phyloP scores from a whole-genome alignment of 148 eudicot species.

The Diospyros kaki region DNA sequence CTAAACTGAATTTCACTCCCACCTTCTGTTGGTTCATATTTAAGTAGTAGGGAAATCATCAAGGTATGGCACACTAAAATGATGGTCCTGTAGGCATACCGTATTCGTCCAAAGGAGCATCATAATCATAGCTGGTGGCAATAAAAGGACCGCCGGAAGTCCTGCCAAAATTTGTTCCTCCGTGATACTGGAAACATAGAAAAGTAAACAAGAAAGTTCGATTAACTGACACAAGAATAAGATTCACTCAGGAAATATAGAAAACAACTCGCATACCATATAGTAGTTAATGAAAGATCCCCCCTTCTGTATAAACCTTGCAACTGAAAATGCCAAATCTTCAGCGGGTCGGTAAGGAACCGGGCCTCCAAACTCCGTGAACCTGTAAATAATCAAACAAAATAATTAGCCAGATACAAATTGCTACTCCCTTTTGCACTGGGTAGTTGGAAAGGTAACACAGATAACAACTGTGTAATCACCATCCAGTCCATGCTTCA shows the following conservation, averaged over 20 bases:
- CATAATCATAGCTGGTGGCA: constrained; percentile 82
- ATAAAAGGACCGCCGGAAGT: constrained; percentile 74
- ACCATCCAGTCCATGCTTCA: constrained; percentile 96
- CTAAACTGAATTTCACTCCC: not conserved
- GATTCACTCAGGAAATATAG: not conserved
- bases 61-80: not conserved
- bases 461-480: constrained; percentile 8
- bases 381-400: constrained; percentile 34
- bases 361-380: constrained; percentile 80
- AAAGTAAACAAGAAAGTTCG: not conserved
- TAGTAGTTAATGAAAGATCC: constrained; percentile 85
- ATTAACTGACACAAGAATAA: not conserved
- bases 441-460: not conserved
- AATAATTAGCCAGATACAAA: not conserved
- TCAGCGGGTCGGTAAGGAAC: constrained; percentile 76
- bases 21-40: constrained; percentile 9
- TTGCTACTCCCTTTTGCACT: not conserved
- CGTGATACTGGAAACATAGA: constrained; percentile 52
- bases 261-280: constrained; percentile 48
- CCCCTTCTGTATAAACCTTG: constrained; percentile 75
- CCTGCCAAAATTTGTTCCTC: constrained; percentile 85
- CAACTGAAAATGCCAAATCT: constrained; percentile 84
- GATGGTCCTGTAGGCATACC: constrained; percentile 29
- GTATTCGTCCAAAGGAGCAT: constrained; percentile 81
- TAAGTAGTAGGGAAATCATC: not conserved